phyloP scores from a whole-genome alignment of 2,329 filamentous ascomycete species.

The Neonectria neomacrospora region DNA sequence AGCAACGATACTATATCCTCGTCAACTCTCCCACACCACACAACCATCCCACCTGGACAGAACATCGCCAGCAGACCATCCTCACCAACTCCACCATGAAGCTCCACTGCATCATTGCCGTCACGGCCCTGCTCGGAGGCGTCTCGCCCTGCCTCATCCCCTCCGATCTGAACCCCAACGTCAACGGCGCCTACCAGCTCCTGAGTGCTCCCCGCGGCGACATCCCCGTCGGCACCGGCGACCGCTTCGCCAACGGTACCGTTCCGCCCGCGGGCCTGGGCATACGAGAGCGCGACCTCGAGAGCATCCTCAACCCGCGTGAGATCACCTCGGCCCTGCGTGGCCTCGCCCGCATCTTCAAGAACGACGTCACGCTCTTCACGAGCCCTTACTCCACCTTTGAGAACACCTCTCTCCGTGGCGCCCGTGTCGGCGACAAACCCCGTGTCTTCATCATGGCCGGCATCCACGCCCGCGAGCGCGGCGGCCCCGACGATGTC shows the following conservation, averaged over 20 bases:
- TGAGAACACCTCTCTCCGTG: slow-evolving; percentile 53
- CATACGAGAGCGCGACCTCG: slow-evolving; percentile 50
- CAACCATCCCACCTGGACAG: background rate
- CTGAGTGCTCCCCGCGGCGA: slow-evolving; percentile 40
- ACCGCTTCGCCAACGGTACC: slow-evolving; percentile 55
- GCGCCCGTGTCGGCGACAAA: slow-evolving; percentile 56
- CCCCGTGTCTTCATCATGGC: slow-evolving; percentile 64
- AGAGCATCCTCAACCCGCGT: slow-evolving; percentile 56
- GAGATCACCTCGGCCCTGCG: slow-evolving; percentile 59
- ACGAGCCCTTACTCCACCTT: slow-evolving; percentile 57
- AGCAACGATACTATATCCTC: background rate
- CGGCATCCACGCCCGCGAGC: slow-evolving; percentile 67
- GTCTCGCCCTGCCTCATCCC: slow-evolving; percentile 52
- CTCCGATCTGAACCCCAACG: slow-evolving; percentile 46
- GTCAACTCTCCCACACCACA: background rate
- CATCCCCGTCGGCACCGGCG: slow-evolving; percentile 55
- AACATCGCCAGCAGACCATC: background rate
- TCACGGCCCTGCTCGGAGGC: slow-evolving; percentile 34
- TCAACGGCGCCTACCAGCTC: slow-evolving; percentile 10
- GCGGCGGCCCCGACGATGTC: slow-evolving; percentile 65
- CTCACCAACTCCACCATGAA: slow-evolving; percentile 43
- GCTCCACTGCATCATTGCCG: slow-evolving; percentile 32
- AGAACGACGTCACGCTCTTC: slow-evolving; percentile 52
- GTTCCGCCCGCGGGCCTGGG: slow-evolving; percentile 49
- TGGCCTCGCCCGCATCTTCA: slow-evolving; percentile 54